These are phyloP conservation scores for Flaveria linearis DNA, from an alignment of 129 eudicot species.

Conservation along the genomic window DNA sequence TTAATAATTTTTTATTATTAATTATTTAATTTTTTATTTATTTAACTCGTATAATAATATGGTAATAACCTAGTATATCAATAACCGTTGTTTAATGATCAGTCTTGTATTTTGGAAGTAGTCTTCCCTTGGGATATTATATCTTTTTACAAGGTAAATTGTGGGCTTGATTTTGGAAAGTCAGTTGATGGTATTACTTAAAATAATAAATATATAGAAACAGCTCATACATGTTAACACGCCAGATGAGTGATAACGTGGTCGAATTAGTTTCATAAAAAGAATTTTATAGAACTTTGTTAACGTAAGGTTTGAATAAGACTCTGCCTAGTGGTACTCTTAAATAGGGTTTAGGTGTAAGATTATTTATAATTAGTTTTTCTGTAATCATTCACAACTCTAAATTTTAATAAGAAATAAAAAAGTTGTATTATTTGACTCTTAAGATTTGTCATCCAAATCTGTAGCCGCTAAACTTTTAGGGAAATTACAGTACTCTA, in stretches of 20 bases:
- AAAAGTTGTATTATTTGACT: no score
- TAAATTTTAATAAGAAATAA: no score
- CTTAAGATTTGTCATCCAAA: no score
- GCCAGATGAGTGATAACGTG: neutral
- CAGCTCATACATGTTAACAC: neutral
- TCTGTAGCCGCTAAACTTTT: no score
- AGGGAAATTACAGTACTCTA: no score
- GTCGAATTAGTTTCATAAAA: neutral
- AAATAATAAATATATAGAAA: neutral
- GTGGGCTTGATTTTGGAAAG: neutral
- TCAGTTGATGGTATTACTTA: neutral
- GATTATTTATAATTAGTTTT: no score
- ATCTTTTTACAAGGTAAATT: neutral
- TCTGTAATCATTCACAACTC: no score
- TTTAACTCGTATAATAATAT: no score
- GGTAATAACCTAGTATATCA: no score
- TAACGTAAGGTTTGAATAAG: neutral
- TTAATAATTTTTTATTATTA: no score
- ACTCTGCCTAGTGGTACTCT: neutral
- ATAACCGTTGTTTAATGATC: neutral
- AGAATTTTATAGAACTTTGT: neutral
- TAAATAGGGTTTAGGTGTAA: no score
- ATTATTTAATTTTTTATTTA: no score
- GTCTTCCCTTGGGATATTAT: neutral
- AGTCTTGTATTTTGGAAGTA: neutral